A percentile compares a stretch with the other conserved stretches of the same genome.
Conservation (phyloP, 169 alveolate genomes). For the Theileria sp. region DNA sequence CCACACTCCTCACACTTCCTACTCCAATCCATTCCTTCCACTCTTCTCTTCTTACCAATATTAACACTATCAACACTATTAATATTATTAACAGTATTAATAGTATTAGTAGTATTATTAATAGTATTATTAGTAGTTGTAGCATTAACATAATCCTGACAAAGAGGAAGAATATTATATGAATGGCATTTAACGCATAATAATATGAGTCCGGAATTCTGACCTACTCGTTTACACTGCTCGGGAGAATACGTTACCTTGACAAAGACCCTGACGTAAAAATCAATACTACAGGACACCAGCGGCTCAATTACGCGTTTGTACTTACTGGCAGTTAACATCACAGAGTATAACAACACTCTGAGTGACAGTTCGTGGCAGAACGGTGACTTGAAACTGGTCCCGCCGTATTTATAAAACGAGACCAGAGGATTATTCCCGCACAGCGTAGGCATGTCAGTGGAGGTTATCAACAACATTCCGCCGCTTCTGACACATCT, state of each 20-base stretch:
- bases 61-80: background rate
- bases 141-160: constrained; percentile 35
- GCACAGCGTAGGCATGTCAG: constrained; percentile 95
- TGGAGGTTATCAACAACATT: constrained; percentile 87
- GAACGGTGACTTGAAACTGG: constrained; percentile 81
- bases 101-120: too few relatives aligned
- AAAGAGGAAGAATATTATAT: constrained; percentile 30
- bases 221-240: constrained; percentile 82
- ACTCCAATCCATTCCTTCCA: constrained; percentile 41
- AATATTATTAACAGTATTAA: background rate
- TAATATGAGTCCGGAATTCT: constrained; percentile 78
- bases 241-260: constrained; percentile 82
- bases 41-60: background rate
- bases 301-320: constrained; percentile 86
- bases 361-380: constrained; percentile 90
- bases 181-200: constrained; percentile 60
- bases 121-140: background rate
- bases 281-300: constrained; percentile 88
- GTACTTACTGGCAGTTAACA: constrained; percentile 87
- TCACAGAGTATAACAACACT: constrained; percentile 83
- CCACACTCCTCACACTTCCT: constrained; percentile 78
- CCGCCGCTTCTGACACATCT: constrained; percentile 89
- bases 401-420: constrained; percentile 91
- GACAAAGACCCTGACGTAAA: constrained; percentile 89
- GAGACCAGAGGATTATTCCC: constrained; percentile 92